Conservation (phyloP, 73 alveolate species). For the Paramecium tetraurelia region DNA sequence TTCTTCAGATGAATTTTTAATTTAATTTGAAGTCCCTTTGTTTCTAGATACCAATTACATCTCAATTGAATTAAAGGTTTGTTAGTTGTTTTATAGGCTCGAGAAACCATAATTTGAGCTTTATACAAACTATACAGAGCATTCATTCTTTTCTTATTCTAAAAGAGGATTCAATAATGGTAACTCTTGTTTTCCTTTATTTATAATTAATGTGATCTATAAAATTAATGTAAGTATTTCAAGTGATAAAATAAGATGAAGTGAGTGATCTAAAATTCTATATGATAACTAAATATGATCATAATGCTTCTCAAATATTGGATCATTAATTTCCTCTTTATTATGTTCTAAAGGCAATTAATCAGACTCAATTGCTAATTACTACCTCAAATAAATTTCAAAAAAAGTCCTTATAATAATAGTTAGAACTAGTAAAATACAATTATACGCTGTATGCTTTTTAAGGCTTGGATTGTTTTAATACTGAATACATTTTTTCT, state of each 20-base stretch:
- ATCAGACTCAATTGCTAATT: not conserved
- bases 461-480: not conserved
- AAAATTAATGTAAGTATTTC: not conserved
- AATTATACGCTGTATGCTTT: not conserved
- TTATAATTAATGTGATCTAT: not conserved
- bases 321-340: not conserved
- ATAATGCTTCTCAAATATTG: not conserved
- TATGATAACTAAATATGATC: not conserved
- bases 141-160: not conserved
- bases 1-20: not conserved
- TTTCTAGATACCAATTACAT: not conserved
- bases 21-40: not conserved
- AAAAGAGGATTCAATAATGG: not conserved
- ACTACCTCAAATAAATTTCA: not conserved
- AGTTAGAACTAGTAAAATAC: not conserved
- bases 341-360: not conserved
- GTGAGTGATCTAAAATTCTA: not conserved
- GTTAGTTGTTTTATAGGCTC: not conserved
- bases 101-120: not conserved
- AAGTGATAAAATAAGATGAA: not conserved
- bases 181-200: not conserved
- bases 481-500: not conserved
- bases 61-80: not conserved
- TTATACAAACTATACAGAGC: not conserved
- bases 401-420: not conserved